Percentiles rank a stretch among this genome's conserved stretches.
phyloP scores from a whole-genome alignment of 2,329 filamentous ascomycete genomes.

The Penicillium sp. region DNA sequence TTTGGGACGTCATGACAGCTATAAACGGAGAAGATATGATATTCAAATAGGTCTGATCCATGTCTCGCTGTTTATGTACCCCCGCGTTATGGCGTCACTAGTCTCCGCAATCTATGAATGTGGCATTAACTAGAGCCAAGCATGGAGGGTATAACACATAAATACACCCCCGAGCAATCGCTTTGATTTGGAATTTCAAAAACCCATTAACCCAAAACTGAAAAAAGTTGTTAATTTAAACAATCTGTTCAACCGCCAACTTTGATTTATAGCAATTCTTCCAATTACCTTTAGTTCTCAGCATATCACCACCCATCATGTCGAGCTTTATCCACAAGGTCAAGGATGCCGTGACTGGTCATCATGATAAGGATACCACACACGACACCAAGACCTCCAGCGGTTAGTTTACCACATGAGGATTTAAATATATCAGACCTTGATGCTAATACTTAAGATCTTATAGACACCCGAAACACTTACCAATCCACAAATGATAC shows the following conservation, averaged over 20 bases:
- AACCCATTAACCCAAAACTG: too few relatives aligned
- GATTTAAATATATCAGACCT: not conserved
- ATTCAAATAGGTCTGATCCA: not conserved
- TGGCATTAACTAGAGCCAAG: not conserved
- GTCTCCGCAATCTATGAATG: not conserved
- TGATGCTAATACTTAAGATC: not conserved
- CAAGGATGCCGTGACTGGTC: constrained; percentile 45
- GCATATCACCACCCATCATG: constrained; percentile 37
- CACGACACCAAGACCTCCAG: constrained; percentile 33
- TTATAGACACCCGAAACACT: constrained; percentile 8
- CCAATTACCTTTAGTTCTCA: not conserved
- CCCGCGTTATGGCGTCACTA: constrained; percentile 22
- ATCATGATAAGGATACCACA: constrained; percentile 30
- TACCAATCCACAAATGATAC: constrained; percentile 6
- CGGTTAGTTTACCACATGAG: constrained; percentile 6
- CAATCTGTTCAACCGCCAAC: not conserved
- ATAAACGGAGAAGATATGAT: not conserved
- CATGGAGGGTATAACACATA: constrained; percentile 12
- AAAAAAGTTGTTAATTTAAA: too few relatives aligned
- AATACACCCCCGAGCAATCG: not conserved
- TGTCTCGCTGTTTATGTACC: constrained; percentile 1
- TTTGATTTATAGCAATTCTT: not conserved
- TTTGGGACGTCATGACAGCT: constrained; percentile 20
- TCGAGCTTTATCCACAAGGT: constrained; percentile 49
- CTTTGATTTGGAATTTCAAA: too few relatives aligned